A percentile compares a stretch with the other conserved stretches of the same genome.
These are phyloP conservation scores for Aquilaria yunnanensis DNA, from an alignment of 345 rosid species.

Conservation along the genomic window DNA sequence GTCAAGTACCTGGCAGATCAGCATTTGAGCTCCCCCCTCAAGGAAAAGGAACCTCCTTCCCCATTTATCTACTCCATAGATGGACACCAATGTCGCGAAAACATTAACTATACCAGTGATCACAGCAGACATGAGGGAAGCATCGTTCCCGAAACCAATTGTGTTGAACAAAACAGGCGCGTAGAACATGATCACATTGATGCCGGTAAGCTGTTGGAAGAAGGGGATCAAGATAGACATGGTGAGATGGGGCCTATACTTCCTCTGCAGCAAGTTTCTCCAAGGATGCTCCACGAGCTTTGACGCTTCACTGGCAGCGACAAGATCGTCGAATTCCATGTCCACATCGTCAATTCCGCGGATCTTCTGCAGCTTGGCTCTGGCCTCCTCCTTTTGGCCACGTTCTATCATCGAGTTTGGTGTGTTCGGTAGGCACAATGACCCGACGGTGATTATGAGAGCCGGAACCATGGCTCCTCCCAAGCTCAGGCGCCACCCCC, in stretches of 20 bases:
- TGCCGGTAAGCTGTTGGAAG: constrained; percentile 79
- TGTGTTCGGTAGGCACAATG: constrained; percentile 76
- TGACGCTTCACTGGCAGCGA: constrained; percentile 66
- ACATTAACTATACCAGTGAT: constrained; percentile 63
- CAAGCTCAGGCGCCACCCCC: constrained; percentile 88
- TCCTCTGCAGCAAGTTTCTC: constrained; percentile 62
- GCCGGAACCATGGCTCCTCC: constrained; percentile 95
- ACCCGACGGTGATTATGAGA: constrained; percentile 61
- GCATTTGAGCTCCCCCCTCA: constrained; percentile 69
- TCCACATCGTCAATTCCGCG: constrained; percentile 66
- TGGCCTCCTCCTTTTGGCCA: constrained; percentile 55
- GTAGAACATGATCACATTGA: constrained; percentile 77
- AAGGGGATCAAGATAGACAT: constrained; percentile 67
- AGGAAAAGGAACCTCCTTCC: constrained; percentile 74
- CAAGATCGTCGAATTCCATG: constrained; percentile 62
- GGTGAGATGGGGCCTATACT: constrained; percentile 69
- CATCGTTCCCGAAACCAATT: constrained; percentile 58
- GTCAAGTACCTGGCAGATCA: constrained; percentile 52
- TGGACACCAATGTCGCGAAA: constrained; percentile 54
- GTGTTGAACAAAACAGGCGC: constrained; percentile 75
- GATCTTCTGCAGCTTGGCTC: constrained; percentile 37
- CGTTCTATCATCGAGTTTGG: constrained; percentile 91
- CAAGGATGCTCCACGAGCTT: constrained; percentile 62
- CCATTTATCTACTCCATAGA: constrained; percentile 72
- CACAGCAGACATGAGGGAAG: constrained; percentile 67